These are phyloP conservation scores for Xylaria scruposa DNA, from an alignment of 495 filamentous ascomycete genomes.

Conservation along the genomic window DNA sequence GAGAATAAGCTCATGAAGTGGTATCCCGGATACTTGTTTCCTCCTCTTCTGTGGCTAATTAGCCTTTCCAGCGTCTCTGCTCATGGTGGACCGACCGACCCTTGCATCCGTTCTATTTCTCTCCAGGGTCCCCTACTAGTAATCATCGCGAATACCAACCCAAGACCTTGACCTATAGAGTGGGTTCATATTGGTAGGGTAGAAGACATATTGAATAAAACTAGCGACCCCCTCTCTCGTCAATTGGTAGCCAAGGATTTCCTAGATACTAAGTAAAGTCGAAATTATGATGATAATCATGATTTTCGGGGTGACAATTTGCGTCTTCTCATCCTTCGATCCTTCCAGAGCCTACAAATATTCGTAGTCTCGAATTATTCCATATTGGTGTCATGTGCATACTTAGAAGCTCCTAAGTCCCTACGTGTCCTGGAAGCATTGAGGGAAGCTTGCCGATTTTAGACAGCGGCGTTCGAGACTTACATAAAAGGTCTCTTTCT, in stretches of 20 bases:
- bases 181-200: neutral
- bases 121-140: neutral
- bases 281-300: neutral
- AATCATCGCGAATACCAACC: neutral
- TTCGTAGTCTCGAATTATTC: neutral
- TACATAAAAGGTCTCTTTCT: neutral
- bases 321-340: neutral
- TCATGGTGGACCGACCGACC: neutral
- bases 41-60: neutral
- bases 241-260: slow-evolving; percentile 6
- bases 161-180: slow-evolving; percentile 4
- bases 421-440: neutral
- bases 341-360: neutral
- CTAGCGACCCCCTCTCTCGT: neutral
- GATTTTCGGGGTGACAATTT: neutral
- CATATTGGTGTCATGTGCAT: neutral
- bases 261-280: neutral
- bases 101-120: slow-evolving; percentile 4
- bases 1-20: neutral
- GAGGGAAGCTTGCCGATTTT: neutral
- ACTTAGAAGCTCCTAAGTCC: neutral
- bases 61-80: neutral
- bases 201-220: neutral
- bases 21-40: neutral
- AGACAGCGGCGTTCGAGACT: neutral